Evolutionary conservation across 805 yeast species (phyloP).

Genomic region (Lachancea lanzarotensis): DNA sequence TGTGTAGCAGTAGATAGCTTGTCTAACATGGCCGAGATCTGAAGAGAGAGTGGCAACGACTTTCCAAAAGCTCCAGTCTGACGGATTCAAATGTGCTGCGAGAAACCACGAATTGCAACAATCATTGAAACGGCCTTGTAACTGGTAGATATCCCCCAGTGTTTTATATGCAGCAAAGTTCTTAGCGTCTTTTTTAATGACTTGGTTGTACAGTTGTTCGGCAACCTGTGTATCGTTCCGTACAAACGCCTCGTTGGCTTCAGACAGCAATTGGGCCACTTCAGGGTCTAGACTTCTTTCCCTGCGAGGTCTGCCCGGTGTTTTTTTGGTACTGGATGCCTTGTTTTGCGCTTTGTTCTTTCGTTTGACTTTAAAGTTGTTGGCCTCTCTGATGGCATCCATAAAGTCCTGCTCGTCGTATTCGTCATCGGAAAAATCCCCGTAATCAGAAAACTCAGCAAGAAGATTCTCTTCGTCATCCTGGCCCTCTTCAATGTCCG

Average conservation of each 20-base stretch:
- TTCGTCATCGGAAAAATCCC: constrained; percentile 35
- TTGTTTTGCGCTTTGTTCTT: constrained; percentile 30
- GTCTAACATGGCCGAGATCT: constrained; percentile 61
- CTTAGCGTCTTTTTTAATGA: constrained; percentile 68
- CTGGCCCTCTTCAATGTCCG: constrained; percentile 14
- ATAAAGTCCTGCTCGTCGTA: constrained; percentile 40
- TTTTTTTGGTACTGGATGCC: constrained; percentile 19
- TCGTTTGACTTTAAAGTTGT: constrained; percentile 48
- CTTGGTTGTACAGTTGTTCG: constrained; percentile 53
- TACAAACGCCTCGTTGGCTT: constrained; percentile 79
- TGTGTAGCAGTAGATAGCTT: constrained; percentile 73
- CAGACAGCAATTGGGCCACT: constrained; percentile 55
- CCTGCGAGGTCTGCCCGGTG: constrained; percentile 26
- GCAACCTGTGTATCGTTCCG: constrained; percentile 54
- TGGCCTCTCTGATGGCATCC: constrained; percentile 62
- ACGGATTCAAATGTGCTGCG: constrained; percentile 71
- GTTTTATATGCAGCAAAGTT: constrained; percentile 83
- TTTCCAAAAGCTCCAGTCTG: constrained; percentile 74
- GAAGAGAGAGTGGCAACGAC: constrained; percentile 63
- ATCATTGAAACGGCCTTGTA: constrained; percentile 59
- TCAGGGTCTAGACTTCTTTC: constrained; percentile 60
- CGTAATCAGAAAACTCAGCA: constrained; percentile 34
- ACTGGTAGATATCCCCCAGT: constrained; percentile 73
- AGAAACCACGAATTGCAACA: constrained; percentile 76
- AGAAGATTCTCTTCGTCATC: constrained; percentile 32